Base-by-base conservation (phyloP, 2,329 filamentous ascomycete genomes). In the Beauveria caledonica region DNA sequence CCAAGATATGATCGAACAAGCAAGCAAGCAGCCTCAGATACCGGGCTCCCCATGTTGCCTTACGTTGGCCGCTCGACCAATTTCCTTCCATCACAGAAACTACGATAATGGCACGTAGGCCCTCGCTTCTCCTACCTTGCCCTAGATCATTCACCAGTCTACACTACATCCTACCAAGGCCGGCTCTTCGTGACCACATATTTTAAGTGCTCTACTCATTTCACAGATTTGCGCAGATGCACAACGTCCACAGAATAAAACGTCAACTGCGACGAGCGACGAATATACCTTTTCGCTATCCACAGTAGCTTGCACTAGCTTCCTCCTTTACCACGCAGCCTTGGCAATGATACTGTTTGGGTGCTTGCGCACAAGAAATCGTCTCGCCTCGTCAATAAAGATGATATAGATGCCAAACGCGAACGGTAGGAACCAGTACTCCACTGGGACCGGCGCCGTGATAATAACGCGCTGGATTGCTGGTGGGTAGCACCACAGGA, bases 371-470 rank as follows among this genome's bases (percentile, higher is more conserved):
- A 89, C 81, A 23, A 73, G 73, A 58, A 75, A 86, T 70, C 90
- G 90, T 62, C 88, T 79, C 11, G 66, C 74, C 72, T 91, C 88
- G 68, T 92, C 88, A 19, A 89, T 68, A 10, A 85, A 66, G 55
- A 91, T 69, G 42, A 89, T 77, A 0, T 62, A 67, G 7, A 64
- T 64, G 0, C 89, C 89, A 71, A 92, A 91, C 0, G 85, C 80
- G 69, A 88, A 85, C 0, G 89, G 89, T 54, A 93, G 68, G 70
- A 93, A 92, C 82, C 86, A 93, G 68, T 92, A 78, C 71, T 88
- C 88, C 0, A 85, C 83, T 0, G 88, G 87, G 0, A 92, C 84
- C 0, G 74, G 68, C 0, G 82, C 79, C 0, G 87, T 91, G 19
- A 73, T 80, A 1, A 91, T 74, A 1, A 83, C 78, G 1, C 70